Percentiles rank a stretch among this genome's conserved stretches.
Evolutionary conservation across 495 filamentous ascomycete genomes (phyloP).

Genomic region (Neurospora sp.): DNA sequence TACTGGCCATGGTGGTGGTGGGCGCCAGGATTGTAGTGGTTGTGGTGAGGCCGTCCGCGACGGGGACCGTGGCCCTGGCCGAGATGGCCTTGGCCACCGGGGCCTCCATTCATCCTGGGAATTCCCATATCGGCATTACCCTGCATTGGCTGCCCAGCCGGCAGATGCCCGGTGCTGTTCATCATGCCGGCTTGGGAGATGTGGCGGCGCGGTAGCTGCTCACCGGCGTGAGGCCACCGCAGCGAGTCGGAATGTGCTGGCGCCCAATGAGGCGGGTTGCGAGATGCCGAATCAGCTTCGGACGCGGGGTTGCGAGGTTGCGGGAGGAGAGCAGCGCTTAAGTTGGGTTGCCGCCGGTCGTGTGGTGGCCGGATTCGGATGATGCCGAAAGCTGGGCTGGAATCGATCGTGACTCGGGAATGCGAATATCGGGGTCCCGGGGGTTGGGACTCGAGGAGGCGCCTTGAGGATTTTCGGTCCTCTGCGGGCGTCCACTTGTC

Average conservation of each 20-base stretch:
- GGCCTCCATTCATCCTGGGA: slow-evolving; percentile 13
- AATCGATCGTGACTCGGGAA: neutral
- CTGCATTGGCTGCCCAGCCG: slow-evolving; percentile 50
- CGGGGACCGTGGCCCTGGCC: slow-evolving; percentile 1
- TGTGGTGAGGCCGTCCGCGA: slow-evolving; percentile 27
- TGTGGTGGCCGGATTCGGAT: neutral
- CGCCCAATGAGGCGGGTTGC: neutral
- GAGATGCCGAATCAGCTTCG: neutral
- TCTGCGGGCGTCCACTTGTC: neutral
- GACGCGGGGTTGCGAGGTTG: neutral
- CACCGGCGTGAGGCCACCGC: slow-evolving; percentile 35
- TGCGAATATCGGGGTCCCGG: neutral
- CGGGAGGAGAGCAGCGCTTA: neutral
- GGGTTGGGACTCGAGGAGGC: neutral
- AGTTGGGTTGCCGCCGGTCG: neutral
- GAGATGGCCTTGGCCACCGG: slow-evolving; percentile 13
- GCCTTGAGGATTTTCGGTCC: neutral
- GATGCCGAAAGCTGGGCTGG: neutral
- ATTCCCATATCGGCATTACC: slow-evolving; percentile 33
- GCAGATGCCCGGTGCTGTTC: slow-evolving; percentile 50
- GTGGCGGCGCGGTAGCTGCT: slow-evolving; percentile 36
- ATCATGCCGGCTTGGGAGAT: slow-evolving; percentile 49
- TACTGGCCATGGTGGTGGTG: slow-evolving; percentile 23
- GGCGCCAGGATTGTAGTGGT: slow-evolving; percentile 26
- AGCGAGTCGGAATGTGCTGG: slow-evolving; percentile 6